Base-by-base conservation (phyloP, 345 rosid genomes). In the Punica granatum region DNA sequence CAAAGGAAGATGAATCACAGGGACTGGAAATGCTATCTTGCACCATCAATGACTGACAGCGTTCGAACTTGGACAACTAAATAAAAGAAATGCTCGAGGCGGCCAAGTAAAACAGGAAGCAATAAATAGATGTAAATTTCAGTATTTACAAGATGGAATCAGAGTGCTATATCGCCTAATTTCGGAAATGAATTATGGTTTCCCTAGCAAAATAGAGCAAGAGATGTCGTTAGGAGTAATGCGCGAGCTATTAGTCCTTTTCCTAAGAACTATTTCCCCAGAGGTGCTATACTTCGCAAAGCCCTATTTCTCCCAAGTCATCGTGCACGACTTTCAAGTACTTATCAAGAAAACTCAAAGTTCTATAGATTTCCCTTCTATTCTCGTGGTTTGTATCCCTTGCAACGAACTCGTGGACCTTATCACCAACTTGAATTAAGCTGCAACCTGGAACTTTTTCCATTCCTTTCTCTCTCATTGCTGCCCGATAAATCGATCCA, bases 401-500 rank as follows among this genome's bases (percentile, higher is more conserved):
- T 63, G 67, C 63, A 11, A 71, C 60, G 49, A 71, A 71, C 75
- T 68, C 74, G 48, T 76, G 70, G 51, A 71, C 73, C 32, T 12
- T 37, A 33, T 73, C 58, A 21, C 69, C 79, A 6, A 73, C 53
- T 56, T 80, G 74, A 58, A 74, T 76, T 42, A 49, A 72, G 73
- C 76, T 75, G 53, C 79, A 67, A 32, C 84, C 75, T 21, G 79
- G 81, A 63, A 72, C 65, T 66, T 74, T 80, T 63, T 77, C 71
- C 39, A 72, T 60, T 33, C 77, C 71, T 30, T 70, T 72, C 25
- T 69, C 72, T 66, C 73, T 72, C 82, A 79, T 72, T 67, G 74
- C 63, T 51, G 59, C 34, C 30, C 66, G 63, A 54, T 69, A 34
- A 36, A 3, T 62, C 0, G 65, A 36, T 5, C 43, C 39, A 14